Base-by-base conservation (phyloP, 352 stramenopile genomes). In the Phytophthora colocasiae region DNA sequence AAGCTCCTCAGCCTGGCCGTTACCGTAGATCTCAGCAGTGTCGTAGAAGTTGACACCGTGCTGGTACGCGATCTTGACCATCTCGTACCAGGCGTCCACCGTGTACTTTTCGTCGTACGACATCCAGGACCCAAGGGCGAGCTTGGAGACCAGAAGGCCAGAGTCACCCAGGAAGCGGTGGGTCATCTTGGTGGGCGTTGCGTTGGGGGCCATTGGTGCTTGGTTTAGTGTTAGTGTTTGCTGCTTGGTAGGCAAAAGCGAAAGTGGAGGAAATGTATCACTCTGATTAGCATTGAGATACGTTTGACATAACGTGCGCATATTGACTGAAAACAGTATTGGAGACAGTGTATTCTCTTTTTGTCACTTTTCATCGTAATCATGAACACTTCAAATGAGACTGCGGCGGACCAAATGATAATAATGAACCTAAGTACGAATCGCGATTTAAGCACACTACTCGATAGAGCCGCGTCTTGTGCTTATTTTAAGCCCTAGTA, bases 41-140 rank as follows among this genome's bases (percentile, higher is more conserved):
- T 68, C 60, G 27, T 48, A 68, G 51, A 68, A 68, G 22, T 68
- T 68, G 11, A 68, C 17, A 19, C 45, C 51, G 17, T 46, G 8
- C 1, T 46, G 27, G 27, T 31, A 31, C 27, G 27, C 27, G 6
- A 7, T 31, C 53, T 61, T 61, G 27, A 31, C 27, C 27, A 31
- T 61, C n/a, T 61, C 53, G 27, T 61, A 61, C 27, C 27, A 31
- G 27, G 27, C 27, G 27, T 31, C 27, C 6, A 31, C 27, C 4
- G 27, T 31, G 27, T 31, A 31, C 4, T 31, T 7, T 4, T 31
- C 27, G 27, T 31, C 6, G 4, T 4, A 4, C 27, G 4, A 31
- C 27, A 31, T 31, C 27, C 27, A 31, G 0, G 27, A 31, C 4
- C 27, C 27, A 31, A 31, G 27, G 27, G 27, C 4, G 27, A 31